phyloP scores from a whole-genome alignment of 768 basidiomycete species.

The Termitomyces eurrhizus region DNA sequence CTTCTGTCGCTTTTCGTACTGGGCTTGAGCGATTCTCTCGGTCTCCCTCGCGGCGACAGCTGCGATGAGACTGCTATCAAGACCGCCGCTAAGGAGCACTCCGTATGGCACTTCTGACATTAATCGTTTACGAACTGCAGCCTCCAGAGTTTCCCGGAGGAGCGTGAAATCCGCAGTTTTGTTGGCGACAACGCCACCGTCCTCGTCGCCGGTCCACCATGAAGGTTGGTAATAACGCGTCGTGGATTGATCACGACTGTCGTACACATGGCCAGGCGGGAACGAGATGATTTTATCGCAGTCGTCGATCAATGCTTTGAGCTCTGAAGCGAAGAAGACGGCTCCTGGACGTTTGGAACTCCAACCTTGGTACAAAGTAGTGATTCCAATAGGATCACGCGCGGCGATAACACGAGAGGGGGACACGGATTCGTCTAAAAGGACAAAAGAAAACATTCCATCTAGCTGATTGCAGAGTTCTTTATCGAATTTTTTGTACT shows the following conservation, averaged over 20 bases:
- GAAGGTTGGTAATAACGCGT: constrained; percentile 83
- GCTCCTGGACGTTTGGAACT: constrained; percentile 76
- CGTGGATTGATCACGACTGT: constrained; percentile 75
- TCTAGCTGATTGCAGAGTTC: constrained; percentile 79
- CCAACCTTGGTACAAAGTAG: constrained; percentile 98
- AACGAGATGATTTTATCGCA: constrained; percentile 95
- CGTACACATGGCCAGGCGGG: constrained; percentile 96
- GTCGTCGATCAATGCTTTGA: constrained; percentile 87
- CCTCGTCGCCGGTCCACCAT: constrained; percentile 86
- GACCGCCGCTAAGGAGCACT: constrained; percentile 90
- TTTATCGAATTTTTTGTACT: constrained; percentile 86
- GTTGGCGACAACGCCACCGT: constrained; percentile 57
- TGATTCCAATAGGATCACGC: constrained; percentile 96
- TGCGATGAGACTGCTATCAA: constrained; percentile 96
- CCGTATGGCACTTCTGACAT: constrained; percentile 99
- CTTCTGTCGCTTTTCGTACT: constrained; percentile 64
- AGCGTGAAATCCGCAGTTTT: constrained; percentile 58
- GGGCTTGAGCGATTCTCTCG: constrained; percentile 81
- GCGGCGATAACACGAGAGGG: constrained; percentile 93
- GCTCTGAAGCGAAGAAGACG: constrained; percentile 92
- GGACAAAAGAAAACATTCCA: constrained; percentile 98
- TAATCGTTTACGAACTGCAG: constrained; percentile 87
- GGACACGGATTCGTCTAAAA: constrained; percentile 88
- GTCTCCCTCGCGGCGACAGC: constrained; percentile 94
- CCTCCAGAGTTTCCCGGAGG: constrained; percentile 81